A percentile compares a stretch with the other conserved stretches of the same genome.
phyloP scores from a whole-genome alignment of 805 yeast genomes.

The Saccharomycopsis javanensis region DNA sequence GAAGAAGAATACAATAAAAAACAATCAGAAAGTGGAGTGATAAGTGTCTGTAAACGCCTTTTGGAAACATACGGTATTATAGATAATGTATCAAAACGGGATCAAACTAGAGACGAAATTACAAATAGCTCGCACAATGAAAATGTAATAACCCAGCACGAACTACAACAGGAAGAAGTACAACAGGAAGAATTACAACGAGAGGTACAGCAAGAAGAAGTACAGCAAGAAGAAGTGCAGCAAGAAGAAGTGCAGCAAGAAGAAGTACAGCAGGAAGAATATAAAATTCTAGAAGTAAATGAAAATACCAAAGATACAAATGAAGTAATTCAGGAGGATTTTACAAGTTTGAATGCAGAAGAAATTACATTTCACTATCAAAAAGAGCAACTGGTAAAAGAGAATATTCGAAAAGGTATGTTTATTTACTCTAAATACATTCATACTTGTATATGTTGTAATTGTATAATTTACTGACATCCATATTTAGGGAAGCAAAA shows the following conservation, averaged over 20 bases:
- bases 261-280: neutral
- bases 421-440: neutral
- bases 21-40: neutral
- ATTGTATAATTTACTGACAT: neutral
- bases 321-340: neutral
- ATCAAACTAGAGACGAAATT: neutral
- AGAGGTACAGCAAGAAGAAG: no score
- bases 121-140: neutral
- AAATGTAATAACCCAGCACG: no score
- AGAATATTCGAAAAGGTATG: neutral
- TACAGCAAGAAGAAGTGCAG: no score
- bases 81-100: neutral
- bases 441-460: neutral
- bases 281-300: neutral
- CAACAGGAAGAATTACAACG: no score
- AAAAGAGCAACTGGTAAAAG: neutral
- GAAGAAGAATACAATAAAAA: neutral
- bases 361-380: neutral
- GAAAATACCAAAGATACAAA: neutral
- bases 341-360: neutral
- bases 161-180: no score
- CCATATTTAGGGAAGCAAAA: neutral
- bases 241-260: no score
- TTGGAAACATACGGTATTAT: neutral
- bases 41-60: neutral